Base-by-base conservation (phyloP, 371 early-diverging fungal genomes). In the Massospora cicadina region DNA sequence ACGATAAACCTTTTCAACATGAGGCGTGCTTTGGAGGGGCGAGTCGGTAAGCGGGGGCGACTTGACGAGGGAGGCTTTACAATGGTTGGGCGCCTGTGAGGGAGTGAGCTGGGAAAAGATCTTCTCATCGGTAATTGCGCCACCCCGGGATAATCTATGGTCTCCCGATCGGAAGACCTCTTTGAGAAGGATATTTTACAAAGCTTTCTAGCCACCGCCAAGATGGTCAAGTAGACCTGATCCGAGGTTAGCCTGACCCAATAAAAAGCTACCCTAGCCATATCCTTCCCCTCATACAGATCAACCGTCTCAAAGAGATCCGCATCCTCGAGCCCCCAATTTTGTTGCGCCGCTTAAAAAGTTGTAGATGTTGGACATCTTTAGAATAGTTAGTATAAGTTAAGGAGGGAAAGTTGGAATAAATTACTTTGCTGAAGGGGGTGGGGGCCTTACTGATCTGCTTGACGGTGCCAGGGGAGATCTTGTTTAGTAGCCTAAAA, bases 261-360 rank as follows among this genome's bases (percentile, higher is more conserved):
- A 26, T n/a, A 28, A 62, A 7, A 10, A 43, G 13, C 69, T 77
- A 91, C 89, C 66, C 83, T 80, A 31, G 78, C 74, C 80, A 94
- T 84, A 73, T 93, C 85, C 70, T 87, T 91, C 53, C 80, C 89
- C 60, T 93, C 91, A 70, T 85, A 91, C 33, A 97, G 73, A 73
- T 97, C 97, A 2, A 83, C 83, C 0, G 97, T 91, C 68, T 92
- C 85, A 73, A 97, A 97, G 59, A 93, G 73, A 67, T 91, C 88
- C 25, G 81, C 43, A 60, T 84, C 79, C 32, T 83, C 74, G 33
- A 91, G 72, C 1, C 90, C n/a, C 90, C 71, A 79, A 74, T 72
- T 79, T 75, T 1, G 74, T 75, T 65, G 79, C 81, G 21, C 79
- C 86, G 56, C 77, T 75, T 53, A 85, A 67, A 70, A 83, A 85